phyloP scores from a whole-genome alignment of 2,329 filamentous ascomycete species.

The Curvularia spicifera region DNA sequence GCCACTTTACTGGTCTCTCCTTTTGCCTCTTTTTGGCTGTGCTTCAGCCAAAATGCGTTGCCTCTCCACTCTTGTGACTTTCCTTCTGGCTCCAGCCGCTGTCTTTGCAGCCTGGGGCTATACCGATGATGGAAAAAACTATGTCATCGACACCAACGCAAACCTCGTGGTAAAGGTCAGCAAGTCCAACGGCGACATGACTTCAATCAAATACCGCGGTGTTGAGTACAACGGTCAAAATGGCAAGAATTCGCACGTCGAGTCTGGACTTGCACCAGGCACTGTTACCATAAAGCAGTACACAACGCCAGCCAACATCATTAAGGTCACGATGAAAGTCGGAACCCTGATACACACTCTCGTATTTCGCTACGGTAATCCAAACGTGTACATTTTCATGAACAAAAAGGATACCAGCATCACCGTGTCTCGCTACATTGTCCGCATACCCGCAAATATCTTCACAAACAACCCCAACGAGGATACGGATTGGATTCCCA shows the following conservation, averaged over 20 bases:
- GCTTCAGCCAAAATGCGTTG: conserved; percentile 23
- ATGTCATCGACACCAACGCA: conserved; percentile 46
- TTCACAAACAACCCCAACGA: conserved; percentile 42
- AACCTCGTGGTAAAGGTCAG: conserved; percentile 38
- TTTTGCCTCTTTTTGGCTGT: neutral
- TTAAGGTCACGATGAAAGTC: conserved; percentile 65
- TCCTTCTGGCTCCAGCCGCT: conserved; percentile 35
- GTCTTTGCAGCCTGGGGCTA: conserved; percentile 52
- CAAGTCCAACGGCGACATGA: conserved; percentile 65
- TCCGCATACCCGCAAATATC: conserved; percentile 32
- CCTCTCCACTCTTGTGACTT: conserved; percentile 18
- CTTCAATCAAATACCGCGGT: conserved; percentile 65
- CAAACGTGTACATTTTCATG: conserved; percentile 59
- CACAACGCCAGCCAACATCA: conserved; percentile 44
- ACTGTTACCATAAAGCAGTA: conserved; percentile 55
- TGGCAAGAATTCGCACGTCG: conserved; percentile 59
- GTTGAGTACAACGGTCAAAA: conserved; percentile 57
- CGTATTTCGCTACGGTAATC: conserved; percentile 64
- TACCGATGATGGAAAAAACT: conserved; percentile 49
- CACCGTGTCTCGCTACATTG: conserved; percentile 51
- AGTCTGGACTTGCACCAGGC: conserved; percentile 62
- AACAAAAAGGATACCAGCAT: conserved; percentile 52
- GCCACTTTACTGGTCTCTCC: neutral
- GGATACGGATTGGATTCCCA: conserved; percentile 44
- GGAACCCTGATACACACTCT: conserved; percentile 66